Evolutionary conservation across 495 filamentous ascomycete species (phyloP), one percentile per base, ranked within the genome.

Genomic region (Penicillium salamii): DNA sequence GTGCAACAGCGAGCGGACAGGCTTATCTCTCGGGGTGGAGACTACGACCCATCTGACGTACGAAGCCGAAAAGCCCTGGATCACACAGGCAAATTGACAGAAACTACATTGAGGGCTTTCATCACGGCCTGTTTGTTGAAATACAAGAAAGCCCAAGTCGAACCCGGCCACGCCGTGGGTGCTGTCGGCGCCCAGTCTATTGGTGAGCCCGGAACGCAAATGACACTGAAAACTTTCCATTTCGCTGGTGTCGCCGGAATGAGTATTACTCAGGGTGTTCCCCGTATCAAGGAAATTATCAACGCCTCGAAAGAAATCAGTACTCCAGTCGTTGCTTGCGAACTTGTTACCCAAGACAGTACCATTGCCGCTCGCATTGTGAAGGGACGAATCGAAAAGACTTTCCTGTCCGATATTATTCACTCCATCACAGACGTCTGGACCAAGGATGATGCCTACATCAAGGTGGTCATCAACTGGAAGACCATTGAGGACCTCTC

Each of bases 181-280:
- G 95, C 93, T 9, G 89, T 97, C 28, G 93, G 92, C 56, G 95
- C 95, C 12, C 95, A 98, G 69, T 96, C 91, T 23, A 97, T 98
- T 61, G 93, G 95, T 63, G 95, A 98, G 61, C 93, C 95, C 0
- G 93, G 95, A 64, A 98, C 95, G 3, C 95, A 98, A 69, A 98
- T 98, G 95, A 98, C 93, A 2, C 75, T 98, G 59, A 97, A 97
- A 73, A 98, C 93, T 66, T 98, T 98, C 85, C 93, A 98, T 86
- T 98, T 98, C 74, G 93, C 93, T 60, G 93, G 93, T 87, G 95
- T 98, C 53, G 95, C 92, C 19, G 91, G 91, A 60, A 97, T 98
- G 92, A 95, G 88, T 78, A 93, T 97, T 59, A 98, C 95, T 0
- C 89, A 96, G 63, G 93, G 93, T 85, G 93, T 98, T 2, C 93